These are phyloP conservation scores for Parietaria judaica DNA, from an alignment of 306 rosid species.

Conservation along the genomic window DNA sequence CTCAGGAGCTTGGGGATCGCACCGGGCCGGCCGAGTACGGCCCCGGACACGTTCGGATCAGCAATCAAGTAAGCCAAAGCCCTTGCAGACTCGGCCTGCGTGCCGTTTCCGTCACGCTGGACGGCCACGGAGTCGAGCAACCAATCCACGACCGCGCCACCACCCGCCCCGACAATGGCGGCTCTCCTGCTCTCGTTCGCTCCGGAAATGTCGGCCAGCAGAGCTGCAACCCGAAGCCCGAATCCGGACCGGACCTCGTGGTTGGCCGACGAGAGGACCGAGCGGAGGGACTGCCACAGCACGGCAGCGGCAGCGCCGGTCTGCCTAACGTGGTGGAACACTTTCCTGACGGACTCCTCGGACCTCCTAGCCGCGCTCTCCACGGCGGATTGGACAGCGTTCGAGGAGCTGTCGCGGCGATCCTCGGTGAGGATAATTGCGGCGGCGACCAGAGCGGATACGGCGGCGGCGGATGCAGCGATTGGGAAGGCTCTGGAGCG, in stretches of 20 bases:
- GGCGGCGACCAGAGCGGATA: slow-evolving; percentile 46
- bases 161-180: slow-evolving; percentile 81
- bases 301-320: slow-evolving; percentile 75
- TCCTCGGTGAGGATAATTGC: slow-evolving; percentile 25
- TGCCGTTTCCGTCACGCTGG: slow-evolving; percentile 50
- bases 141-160: slow-evolving; percentile 95
- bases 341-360: slow-evolving; percentile 36
- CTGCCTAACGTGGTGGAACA: slow-evolving; percentile 57
- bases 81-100: slow-evolving; percentile 91
- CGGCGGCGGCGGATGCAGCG: slow-evolving; percentile 40
- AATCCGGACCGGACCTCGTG: slow-evolving; percentile 91
- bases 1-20: slow-evolving; percentile 80
- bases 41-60: slow-evolving; percentile 72
- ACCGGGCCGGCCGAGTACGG: slow-evolving; percentile 70
- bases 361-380: slow-evolving; percentile 40
- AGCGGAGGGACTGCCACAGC: slow-evolving; percentile 76
- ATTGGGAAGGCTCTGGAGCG: slow-evolving; percentile 31
- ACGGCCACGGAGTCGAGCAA: slow-evolving; percentile 80
- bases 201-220: slow-evolving; percentile 77
- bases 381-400: slow-evolving; percentile 32
- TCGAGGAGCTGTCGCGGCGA: slow-evolving; percentile 17
- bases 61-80: slow-evolving; percentile 86
- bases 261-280: slow-evolving; percentile 80
- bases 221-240: slow-evolving; percentile 82
- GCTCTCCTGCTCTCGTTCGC: slow-evolving; percentile 76